Evolutionary conservation across 2,329 filamentous ascomycete genomes (phyloP).

Genomic region (Exophiala xenobiotica): DNA sequence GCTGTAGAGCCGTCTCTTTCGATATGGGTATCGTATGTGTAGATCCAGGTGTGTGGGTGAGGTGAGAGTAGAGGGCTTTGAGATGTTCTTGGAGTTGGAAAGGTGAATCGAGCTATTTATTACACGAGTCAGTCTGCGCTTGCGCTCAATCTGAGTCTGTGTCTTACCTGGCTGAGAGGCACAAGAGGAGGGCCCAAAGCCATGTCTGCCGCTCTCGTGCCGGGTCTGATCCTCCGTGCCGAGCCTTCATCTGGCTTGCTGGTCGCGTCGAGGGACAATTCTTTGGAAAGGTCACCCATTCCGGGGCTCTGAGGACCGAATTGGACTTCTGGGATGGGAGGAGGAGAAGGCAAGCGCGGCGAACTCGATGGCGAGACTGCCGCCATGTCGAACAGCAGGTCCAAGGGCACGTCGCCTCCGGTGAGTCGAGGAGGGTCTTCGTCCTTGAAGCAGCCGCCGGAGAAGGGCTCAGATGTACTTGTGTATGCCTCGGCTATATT

Average conservation of each 20-base stretch:
- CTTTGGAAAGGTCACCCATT: slow-evolving; percentile 60
- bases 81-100: slow-evolving; percentile 98
- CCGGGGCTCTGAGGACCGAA: slow-evolving; percentile 75
- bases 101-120: slow-evolving; percentile 93
- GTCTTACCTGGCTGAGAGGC: slow-evolving; percentile 75
- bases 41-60: slow-evolving; percentile 60
- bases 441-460: background rate
- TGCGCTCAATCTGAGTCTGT: background rate
- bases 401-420: background rate
- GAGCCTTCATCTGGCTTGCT: slow-evolving; percentile 68
- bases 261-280: slow-evolving; percentile 54
- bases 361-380: slow-evolving; percentile 64
- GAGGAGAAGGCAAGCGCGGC: slow-evolving; percentile 89
- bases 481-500: slow-evolving; percentile 3
- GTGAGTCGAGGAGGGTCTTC: background rate
- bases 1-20: slow-evolving; percentile 69
- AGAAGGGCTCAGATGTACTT: too few species aligned
- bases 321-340: slow-evolving; percentile 92
- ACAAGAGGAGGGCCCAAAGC: slow-evolving; percentile 85
- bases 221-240: slow-evolving; percentile 82
- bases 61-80: slow-evolving; percentile 82
- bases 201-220: slow-evolving; percentile 91
- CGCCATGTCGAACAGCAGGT: slow-evolving; percentile 10
- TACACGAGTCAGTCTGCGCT: too few species aligned
- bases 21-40: slow-evolving; percentile 69